Conservation (phyloP, 495 filamentous ascomycete species). For the Articulospora tetracladia region DNA sequence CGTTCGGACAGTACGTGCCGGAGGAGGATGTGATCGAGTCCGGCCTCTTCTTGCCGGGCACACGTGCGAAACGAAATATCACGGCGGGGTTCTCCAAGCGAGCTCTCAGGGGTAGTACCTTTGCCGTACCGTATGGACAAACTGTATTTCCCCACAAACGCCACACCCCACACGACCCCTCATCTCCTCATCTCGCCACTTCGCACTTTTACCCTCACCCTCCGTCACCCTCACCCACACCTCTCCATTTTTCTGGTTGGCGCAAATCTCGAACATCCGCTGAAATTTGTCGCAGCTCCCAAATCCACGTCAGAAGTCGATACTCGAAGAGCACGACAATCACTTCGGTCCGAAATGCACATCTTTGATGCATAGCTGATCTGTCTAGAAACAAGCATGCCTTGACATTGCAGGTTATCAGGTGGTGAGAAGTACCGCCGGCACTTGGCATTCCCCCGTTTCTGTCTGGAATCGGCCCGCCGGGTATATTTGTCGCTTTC, state of each 20-base stretch:
- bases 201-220: too few relatives aligned
- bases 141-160: not conserved
- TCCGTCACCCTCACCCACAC: too few relatives aligned
- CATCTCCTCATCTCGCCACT: not conserved
- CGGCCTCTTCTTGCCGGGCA: too few relatives aligned
- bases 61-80: not conserved
- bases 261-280: too few relatives aligned
- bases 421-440: not conserved
- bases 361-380: not conserved
- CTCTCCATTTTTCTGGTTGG: too few relatives aligned
- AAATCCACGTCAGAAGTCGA: not conserved
- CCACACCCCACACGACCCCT: not conserved
- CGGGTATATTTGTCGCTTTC: too few relatives aligned
- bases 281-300: not conserved
- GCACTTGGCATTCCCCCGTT: too few relatives aligned
- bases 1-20: too few relatives aligned
- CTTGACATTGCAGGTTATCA: not conserved
- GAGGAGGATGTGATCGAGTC: too few relatives aligned
- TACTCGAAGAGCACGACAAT: not conserved
- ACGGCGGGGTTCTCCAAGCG: not conserved
- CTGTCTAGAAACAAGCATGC: not conserved
- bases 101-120: not conserved
- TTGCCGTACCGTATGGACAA: too few relatives aligned
- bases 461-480: not conserved
- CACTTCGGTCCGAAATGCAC: not conserved